A percentile compares a stretch with the other conserved stretches of the same genome.
phyloP scores from a whole-genome alignment of 1,284 basidiomycete species.

The Veloboletus limbatus region DNA sequence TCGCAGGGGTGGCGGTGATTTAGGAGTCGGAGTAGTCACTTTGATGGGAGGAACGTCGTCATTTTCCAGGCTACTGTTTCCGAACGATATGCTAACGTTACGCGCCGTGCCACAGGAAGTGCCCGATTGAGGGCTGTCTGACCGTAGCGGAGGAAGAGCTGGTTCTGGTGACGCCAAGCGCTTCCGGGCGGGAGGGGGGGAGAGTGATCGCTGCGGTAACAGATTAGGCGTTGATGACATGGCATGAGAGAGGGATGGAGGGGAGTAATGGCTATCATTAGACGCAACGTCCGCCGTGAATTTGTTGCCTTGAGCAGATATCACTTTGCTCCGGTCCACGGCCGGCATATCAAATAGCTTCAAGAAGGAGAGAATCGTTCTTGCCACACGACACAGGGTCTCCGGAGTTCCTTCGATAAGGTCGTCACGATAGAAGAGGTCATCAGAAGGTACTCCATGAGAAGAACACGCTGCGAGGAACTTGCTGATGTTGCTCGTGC shows the following conservation, averaged over 20 bases:
- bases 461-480: slow-evolving; percentile 71
- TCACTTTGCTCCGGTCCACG: slow-evolving; percentile 42
- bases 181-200: slow-evolving; percentile 38
- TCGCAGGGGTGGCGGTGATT: slow-evolving; percentile 54
- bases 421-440: slow-evolving; percentile 69
- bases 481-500: slow-evolving; percentile 66
- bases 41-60: slow-evolving; percentile 40
- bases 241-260: slow-evolving; percentile 36
- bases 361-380: slow-evolving; percentile 63
- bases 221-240: slow-evolving; percentile 67
- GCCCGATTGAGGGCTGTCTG: slow-evolving; percentile 48
- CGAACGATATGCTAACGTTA: slow-evolving; percentile 18
- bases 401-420: slow-evolving; percentile 59
- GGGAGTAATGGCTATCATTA: slow-evolving; percentile 34
- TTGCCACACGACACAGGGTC: slow-evolving; percentile 62
- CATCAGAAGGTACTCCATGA: slow-evolving; percentile 57
- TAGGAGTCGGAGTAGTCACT: slow-evolving; percentile 42
- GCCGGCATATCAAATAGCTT: slow-evolving; percentile 54
- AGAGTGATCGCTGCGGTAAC: slow-evolving; percentile 28
- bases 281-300: slow-evolving; percentile 8
- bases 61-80: slow-evolving; percentile 24
- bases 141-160: slow-evolving; percentile 49
- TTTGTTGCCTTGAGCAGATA: slow-evolving; percentile 41
- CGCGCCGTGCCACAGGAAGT: slow-evolving; percentile 32
- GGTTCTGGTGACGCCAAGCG: slow-evolving; percentile 53